Base-by-base conservation (phyloP, 768 basidiomycete species). In the Collybia nuda region DNA sequence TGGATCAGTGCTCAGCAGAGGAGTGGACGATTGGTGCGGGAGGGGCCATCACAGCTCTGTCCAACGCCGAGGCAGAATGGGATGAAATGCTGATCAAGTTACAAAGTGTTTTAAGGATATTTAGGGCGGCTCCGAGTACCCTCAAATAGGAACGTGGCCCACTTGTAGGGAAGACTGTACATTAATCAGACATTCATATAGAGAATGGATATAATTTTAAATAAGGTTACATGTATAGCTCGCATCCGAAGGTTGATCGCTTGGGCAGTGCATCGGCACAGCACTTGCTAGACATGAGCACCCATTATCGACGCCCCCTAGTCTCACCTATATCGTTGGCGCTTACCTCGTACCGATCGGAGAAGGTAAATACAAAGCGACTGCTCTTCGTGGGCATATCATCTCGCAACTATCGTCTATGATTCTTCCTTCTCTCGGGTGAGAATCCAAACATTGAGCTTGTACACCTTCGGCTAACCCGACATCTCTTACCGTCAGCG, bases 21-120 rank as follows among this genome's bases (percentile, higher is more conserved):
- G 74, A 82, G 36, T 92, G 90, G 90, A 70, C 74, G 1, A 75
- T 96, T 26, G 95, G 94, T 17, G 93, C 94, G 17, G 95, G 95
- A n/a, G 95, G 95, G 29, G 95, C 94, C 8, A 97, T 98, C 57
- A 98, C 95, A 18, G 93, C 93, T 12, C 76, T 98, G 35, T 95
- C 93, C 5, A 83, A 94, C 52, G 77, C 87, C 4, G 80, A 85
- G 40, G 84, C 77, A 5, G 95, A 98, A 65, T 97, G 94, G 94
- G 93, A 96, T 6, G 95, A 98, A 65, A 96, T 98, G 80, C 59
- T 82, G 17, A 76, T 84, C n/a, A 98, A 98, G 65, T 78, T 95
- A 22, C 78, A 85, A 53, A 90, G 88, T 57, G 88, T 89, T 40
- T 69, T 91, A 44, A 74, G 79, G 39, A 78, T 82, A 19, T 91